These are phyloP conservation scores for Schwanniomyces vanrijiae DNA, from an alignment of 805 yeast species.

Conservation along the genomic window DNA sequence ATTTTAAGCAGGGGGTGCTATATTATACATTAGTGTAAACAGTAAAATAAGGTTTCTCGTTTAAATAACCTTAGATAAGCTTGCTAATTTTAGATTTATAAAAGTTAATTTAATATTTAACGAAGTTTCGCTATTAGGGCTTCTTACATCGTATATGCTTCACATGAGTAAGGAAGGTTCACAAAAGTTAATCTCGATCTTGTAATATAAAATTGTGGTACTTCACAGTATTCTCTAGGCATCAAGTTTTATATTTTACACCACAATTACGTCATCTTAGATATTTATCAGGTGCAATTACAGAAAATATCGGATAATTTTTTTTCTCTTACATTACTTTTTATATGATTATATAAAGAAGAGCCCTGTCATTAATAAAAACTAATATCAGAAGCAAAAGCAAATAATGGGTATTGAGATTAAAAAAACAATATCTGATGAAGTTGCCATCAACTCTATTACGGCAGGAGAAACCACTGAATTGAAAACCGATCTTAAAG, in stretches of 20 bases:
- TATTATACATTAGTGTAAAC: too few relatives aligned
- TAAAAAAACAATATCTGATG: not conserved
- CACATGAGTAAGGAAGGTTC: too few relatives aligned
- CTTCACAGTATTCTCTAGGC: too few relatives aligned
- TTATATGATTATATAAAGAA: not conserved
- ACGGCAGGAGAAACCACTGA: not conserved
- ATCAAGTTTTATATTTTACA: not conserved
- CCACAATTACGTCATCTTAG: not conserved
- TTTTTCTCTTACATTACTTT: not conserved
- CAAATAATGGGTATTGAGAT: not conserved
- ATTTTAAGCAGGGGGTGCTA: not conserved
- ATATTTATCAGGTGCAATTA: not conserved
- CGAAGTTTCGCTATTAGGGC: too few relatives aligned
- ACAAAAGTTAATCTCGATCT: too few relatives aligned
- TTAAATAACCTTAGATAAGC: too few relatives aligned
- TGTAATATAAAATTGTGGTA: too few relatives aligned
- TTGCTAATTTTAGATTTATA: too few relatives aligned
- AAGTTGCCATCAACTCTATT: not conserved
- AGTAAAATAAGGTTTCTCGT: not conserved
- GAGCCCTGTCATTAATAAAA: slow-evolving; percentile 11
- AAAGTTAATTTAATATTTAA: too few relatives aligned
- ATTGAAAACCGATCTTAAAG: slow-evolving; percentile 47
- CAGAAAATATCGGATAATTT: not conserved
- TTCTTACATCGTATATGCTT: too few relatives aligned
- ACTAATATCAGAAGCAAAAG: slow-evolving; percentile 17